Conservation (phyloP, 257 asterid genomes). For the Scutellaria barbata region DNA sequence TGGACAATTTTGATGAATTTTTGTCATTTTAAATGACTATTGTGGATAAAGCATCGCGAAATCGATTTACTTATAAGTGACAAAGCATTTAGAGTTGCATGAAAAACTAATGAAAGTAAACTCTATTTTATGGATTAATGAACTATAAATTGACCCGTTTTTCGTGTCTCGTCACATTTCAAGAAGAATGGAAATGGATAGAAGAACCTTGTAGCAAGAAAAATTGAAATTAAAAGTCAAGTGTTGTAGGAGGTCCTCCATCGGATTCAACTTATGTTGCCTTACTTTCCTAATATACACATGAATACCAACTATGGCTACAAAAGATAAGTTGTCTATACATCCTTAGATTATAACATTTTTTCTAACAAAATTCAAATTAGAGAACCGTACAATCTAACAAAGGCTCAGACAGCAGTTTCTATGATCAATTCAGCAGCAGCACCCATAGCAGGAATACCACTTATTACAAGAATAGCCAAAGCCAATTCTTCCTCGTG, state of each 20-base stretch:
- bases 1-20: too few relatives aligned
- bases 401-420: slow-evolving; percentile 47
- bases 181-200: too few relatives aligned
- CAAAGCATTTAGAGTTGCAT: too few relatives aligned
- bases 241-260: neutral
- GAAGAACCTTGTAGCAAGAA: too few relatives aligned
- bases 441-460: slow-evolving; percentile 80
- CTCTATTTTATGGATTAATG: too few relatives aligned
- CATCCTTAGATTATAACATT: neutral
- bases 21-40: too few relatives aligned
- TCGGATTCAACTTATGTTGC: neutral
- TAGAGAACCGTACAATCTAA: neutral
- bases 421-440: slow-evolving; percentile 91
- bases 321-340: neutral
- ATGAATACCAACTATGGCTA: neutral
- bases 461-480: slow-evolving; percentile 75
- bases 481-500: slow-evolving; percentile 84
- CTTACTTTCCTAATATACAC: neutral
- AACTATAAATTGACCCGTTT: too few relatives aligned
- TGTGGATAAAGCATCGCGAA: too few relatives aligned
- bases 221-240: neutral
- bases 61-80: too few relatives aligned
- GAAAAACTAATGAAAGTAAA: neutral
- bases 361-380: neutral
- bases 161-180: too few relatives aligned